Evolutionary conservation across 441 rosid species (phyloP), one percentile per base, ranked within the genome.

Genomic region (Aleurites moluccanus): DNA sequence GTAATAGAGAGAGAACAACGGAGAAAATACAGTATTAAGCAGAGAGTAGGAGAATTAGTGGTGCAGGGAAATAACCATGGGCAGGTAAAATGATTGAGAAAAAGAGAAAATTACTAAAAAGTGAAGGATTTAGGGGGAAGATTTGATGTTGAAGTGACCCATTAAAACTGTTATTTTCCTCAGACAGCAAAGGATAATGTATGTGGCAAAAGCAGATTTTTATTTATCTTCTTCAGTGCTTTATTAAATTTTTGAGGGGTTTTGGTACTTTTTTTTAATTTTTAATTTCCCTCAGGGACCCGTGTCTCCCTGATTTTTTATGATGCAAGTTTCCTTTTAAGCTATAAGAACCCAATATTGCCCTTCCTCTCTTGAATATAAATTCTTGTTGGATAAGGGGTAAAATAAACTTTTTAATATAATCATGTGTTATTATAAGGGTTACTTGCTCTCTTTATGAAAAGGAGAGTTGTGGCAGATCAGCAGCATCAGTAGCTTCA

Each of bases 141-240:
- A 67, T 78, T 61, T 75, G 78, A 70, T 9, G 71, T 73, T 74
- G 82, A 79, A 63, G 52, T 59, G 80, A 61, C 78, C 70, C 10
- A 23, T 50, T 2, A 73, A 71, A 73, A 50, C 62, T 74, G 69
- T 63, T 67, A 11, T 60, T 77, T 62, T 23, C 66, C 28, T 55
- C 47, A 65, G 80, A 68, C 74, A 69, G 67, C 75, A 50, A 23
- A n/a, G 69, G 73, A 44, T 73, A 53, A 69, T 60, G 33, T 20
- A 47, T 20, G 64, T 47, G 35, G 44, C 64, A 27, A 75, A 80
- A 81, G 84, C 76, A 78, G 79, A 71, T 76, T 72, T 79, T 61
- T 23, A 53, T 74, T 64, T 82, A 84, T 76, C 85, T 62, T 47
- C 80, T 60, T 74, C 56, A 6, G 44, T 53, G 57, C 67, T 72